phyloP scores from a whole-genome alignment of 2,329 filamentous ascomycete species.

The Triangularia setosa region DNA sequence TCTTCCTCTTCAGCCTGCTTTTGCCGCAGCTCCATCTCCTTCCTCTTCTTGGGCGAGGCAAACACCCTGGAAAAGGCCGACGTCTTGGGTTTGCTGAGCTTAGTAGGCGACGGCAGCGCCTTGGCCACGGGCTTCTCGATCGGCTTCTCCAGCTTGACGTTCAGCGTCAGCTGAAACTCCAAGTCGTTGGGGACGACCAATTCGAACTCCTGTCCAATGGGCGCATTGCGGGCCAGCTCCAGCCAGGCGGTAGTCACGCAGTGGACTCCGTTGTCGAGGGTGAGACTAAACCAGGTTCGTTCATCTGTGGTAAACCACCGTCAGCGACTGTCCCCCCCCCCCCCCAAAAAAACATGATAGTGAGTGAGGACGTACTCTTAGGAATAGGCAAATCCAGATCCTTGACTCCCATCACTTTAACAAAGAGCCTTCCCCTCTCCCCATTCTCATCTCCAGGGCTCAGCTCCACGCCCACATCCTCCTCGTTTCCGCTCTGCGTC shows the following conservation, averaged over 20 bases:
- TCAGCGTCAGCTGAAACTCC: conserved; percentile 97
- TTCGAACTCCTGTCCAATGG: conserved; percentile 97
- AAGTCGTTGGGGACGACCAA: conserved; percentile 94
- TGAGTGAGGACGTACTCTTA: conserved; percentile 60
- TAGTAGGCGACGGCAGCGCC: conserved; percentile 55
- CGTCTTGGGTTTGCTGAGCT: conserved; percentile 66
- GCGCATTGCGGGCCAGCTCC: conserved; percentile 84
- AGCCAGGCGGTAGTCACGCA: conserved; percentile 97
- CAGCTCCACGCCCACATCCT: conserved; percentile 64
- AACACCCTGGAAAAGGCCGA: conserved; percentile 90
- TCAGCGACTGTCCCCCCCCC: no score
- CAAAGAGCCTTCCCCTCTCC: conserved; percentile 87
- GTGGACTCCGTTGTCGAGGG: conserved; percentile 95
- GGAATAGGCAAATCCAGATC: conserved; percentile 89
- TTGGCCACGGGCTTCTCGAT: conserved; percentile 46
- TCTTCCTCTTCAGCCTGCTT: conserved; percentile 83
- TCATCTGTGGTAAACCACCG: no score
- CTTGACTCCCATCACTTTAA: conserved; percentile 98
- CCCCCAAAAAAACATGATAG: neutral
- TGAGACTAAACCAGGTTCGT: conserved; percentile 89
- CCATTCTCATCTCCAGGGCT: conserved; percentile 66
- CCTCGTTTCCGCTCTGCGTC: conserved; percentile 54
- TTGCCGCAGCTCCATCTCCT: conserved; percentile 81
- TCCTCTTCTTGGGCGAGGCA: conserved; percentile 92
- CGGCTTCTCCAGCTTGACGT: conserved; percentile 87